These are phyloP conservation scores for Rhododendron simsii DNA, from an alignment of 148 eudicot genomes.

Conservation along the genomic window DNA sequence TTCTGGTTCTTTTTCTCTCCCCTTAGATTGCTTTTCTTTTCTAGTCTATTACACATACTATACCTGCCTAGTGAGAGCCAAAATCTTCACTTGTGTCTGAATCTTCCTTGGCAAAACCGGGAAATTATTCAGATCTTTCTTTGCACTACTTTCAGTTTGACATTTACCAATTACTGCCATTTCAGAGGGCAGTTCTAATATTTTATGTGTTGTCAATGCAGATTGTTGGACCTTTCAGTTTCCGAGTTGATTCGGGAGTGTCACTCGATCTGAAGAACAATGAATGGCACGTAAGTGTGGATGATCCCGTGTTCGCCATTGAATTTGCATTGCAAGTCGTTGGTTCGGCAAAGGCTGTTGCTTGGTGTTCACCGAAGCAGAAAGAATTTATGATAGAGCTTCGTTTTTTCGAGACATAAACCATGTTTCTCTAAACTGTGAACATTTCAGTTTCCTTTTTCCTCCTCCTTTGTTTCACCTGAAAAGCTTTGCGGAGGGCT, in stretches of 20 bases:
- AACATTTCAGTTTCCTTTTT: not conserved
- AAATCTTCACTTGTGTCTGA: not conserved
- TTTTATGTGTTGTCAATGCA: conserved; percentile 26
- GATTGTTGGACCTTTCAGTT: conserved; percentile 85
- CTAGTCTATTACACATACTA: not conserved
- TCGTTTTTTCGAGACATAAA: conserved; percentile 66
- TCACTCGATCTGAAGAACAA: conserved; percentile 40
- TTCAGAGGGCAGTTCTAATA: not conserved
- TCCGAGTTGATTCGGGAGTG: conserved; percentile 69
- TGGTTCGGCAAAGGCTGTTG: conserved; percentile 77
- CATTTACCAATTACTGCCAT: not conserved
- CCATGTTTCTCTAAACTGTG: not conserved
- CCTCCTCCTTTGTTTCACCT: not conserved
- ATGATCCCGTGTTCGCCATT: conserved; percentile 67
- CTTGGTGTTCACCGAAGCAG: conserved; percentile 83
- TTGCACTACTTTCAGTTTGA: not conserved
- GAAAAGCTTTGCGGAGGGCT: not conserved
- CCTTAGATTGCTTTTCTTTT: not conserved
- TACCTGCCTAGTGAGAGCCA: not conserved
- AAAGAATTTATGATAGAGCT: conserved; percentile 87
- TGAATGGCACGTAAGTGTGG: conserved; percentile 37
- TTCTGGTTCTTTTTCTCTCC: not conserved
- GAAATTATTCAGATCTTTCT: not conserved
- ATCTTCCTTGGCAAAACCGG: not conserved
- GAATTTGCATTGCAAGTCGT: conserved; percentile 88